These are phyloP conservation scores for Colletotrichum endophyticum DNA, from an alignment of 2,329 filamentous ascomycete species.

Conservation along the genomic window DNA sequence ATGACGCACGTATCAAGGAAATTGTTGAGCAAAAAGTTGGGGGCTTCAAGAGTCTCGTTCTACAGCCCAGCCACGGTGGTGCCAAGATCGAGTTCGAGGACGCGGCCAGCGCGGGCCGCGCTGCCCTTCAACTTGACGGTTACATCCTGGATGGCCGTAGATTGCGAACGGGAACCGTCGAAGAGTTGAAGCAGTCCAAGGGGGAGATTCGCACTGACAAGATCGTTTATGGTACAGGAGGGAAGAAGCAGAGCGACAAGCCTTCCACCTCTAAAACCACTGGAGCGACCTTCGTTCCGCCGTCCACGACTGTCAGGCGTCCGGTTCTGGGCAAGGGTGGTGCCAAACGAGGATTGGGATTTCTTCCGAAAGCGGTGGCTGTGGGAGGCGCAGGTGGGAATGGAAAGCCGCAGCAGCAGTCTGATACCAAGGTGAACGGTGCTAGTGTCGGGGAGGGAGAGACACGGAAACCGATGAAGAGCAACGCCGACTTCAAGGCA, in stretches of 20 bases:
- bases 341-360: slow-evolving; percentile 49
- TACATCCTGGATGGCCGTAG: slow-evolving; percentile 58
- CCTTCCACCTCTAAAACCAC: slow-evolving; percentile 27
- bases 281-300: slow-evolving; percentile 45
- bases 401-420: not conserved
- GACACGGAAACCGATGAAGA: slow-evolving; percentile 43
- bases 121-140: slow-evolving; percentile 64
- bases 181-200: slow-evolving; percentile 59
- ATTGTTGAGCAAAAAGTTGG: slow-evolving; percentile 72
- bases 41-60: slow-evolving; percentile 73
- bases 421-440: slow-evolving; percentile 29
- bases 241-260: slow-evolving; percentile 24
- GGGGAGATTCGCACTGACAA: slow-evolving; percentile 48
- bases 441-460: slow-evolving; percentile 24
- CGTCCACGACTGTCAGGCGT: slow-evolving; percentile 46
- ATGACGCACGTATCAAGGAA: slow-evolving; percentile 79
- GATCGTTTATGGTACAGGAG: slow-evolving; percentile 39
- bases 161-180: slow-evolving; percentile 58
- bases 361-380: slow-evolving; percentile 34
- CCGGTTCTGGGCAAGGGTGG: slow-evolving; percentile 42
- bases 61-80: slow-evolving; percentile 82
- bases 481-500: slow-evolving; percentile 64
- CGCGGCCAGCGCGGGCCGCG: slow-evolving; percentile 73
- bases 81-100: slow-evolving; percentile 85
- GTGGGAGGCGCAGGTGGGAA: not conserved